Evolutionary conservation across 768 basidiomycete species (phyloP).

Genomic region (Xanthoconium purpureum): DNA sequence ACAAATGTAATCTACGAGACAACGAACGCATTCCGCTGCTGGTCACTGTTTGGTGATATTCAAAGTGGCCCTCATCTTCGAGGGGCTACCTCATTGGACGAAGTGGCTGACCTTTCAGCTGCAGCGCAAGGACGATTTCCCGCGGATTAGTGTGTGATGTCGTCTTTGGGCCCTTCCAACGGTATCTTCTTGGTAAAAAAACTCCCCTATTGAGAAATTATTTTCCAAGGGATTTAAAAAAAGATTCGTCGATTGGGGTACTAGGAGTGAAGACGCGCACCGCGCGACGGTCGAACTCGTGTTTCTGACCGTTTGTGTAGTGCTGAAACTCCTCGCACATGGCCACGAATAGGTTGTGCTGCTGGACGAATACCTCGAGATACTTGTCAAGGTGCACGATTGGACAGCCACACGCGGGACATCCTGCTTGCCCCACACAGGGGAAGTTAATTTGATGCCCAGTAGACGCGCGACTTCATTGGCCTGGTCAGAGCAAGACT

Average conservation of each 20-base stretch:
- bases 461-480: constrained; percentile 70
- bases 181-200: constrained; percentile 72
- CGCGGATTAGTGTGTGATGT: constrained; percentile 78
- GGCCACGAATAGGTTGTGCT: constrained; percentile 82
- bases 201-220: constrained; percentile 93
- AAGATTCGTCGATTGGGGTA: constrained; percentile 87
- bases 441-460: constrained; percentile 78
- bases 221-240: constrained; percentile 85
- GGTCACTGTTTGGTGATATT: constrained; percentile 73
- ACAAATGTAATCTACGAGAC: constrained; percentile 73
- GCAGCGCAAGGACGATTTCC: constrained; percentile 70
- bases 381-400: constrained; percentile 80
- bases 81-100: constrained; percentile 51
- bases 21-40: constrained; percentile 74
- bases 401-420: constrained; percentile 93
- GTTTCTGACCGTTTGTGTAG: constrained; percentile 46
- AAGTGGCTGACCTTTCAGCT: constrained; percentile 33
- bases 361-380: constrained; percentile 81
- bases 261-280: constrained; percentile 89
- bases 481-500: constrained; percentile 97
- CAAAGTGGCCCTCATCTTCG: constrained; percentile 55
- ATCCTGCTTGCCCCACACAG: constrained; percentile 65
- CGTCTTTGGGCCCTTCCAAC: constrained; percentile 63
- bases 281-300: constrained; percentile 74
- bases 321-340: constrained; percentile 89